A percentile compares a stretch with the other conserved stretches of the same genome.
phyloP scores from a whole-genome alignment of 768 basidiomycete species.

The Lanmaoa pseudosensibilis region DNA sequence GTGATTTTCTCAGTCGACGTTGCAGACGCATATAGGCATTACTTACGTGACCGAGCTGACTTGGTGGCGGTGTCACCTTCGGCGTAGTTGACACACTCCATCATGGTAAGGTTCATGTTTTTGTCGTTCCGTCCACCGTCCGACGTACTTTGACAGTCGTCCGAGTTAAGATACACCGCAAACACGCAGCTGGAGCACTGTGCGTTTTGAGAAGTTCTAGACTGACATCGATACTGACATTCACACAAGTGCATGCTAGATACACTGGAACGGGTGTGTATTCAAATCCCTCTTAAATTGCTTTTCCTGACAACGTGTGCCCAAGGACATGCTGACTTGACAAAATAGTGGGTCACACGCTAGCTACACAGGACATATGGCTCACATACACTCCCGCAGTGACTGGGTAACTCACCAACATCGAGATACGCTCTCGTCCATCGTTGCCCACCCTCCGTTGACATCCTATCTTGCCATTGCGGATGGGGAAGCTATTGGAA shows the following conservation, averaged over 20 bases:
- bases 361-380: not conserved
- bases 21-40: not conserved
- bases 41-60: slow-evolving; percentile 11
- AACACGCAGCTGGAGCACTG: slow-evolving; percentile 95
- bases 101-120: slow-evolving; percentile 18
- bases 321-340: slow-evolving; percentile 90
- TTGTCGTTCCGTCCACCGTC: not conserved
- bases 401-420: slow-evolving; percentile 99
- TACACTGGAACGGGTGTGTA: slow-evolving; percentile 91
- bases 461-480: slow-evolving; percentile 88
- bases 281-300: not conserved
- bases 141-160: slow-evolving; percentile 53
- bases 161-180: slow-evolving; percentile 92
- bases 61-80: slow-evolving; percentile 10
- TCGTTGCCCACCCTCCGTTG: slow-evolving; percentile 87
- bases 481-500: slow-evolving; percentile 89
- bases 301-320: slow-evolving; percentile 10
- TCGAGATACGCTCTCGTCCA: slow-evolving; percentile 90
- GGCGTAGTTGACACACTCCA: slow-evolving; percentile 2
- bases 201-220: slow-evolving; percentile 41
- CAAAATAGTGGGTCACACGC: slow-evolving; percentile 75
- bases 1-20: not conserved
- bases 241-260: slow-evolving; percentile 78
- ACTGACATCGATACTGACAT: slow-evolving; percentile 6
- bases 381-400: slow-evolving; percentile 43